These are phyloP conservation scores for Anthracocystis walkeri DNA, from an alignment of 1,284 basidiomycete genomes.

Conservation along the genomic window DNA sequence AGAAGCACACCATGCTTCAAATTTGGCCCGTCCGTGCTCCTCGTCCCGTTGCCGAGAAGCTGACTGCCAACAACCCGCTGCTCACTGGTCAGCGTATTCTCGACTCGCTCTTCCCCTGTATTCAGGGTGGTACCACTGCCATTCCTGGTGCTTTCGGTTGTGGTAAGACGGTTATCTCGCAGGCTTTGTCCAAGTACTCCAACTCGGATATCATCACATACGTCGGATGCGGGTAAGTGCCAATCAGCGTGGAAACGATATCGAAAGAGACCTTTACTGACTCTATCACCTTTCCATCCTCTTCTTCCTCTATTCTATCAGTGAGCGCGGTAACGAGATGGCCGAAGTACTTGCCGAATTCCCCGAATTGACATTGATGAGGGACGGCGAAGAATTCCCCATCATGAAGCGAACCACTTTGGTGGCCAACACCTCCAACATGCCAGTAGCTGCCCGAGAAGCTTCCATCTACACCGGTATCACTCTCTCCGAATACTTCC, in stretches of 20 bases:
- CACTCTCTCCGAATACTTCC: slow-evolving; percentile 99
- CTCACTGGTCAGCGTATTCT: slow-evolving; percentile 97
- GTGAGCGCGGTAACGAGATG: slow-evolving; percentile 80
- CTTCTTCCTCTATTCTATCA: neutral
- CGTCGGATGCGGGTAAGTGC: slow-evolving; percentile 81
- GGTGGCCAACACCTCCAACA: slow-evolving; percentile 99
- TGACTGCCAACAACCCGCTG: slow-evolving; percentile 90
- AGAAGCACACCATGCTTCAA: slow-evolving; percentile 95
- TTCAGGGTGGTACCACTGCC: slow-evolving; percentile 98
- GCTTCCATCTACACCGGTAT: slow-evolving; percentile 99
- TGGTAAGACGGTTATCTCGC: slow-evolving; percentile 70
- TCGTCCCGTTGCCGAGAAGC: slow-evolving; percentile 92
- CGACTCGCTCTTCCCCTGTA: slow-evolving; percentile 97
- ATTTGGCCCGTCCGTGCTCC: slow-evolving; percentile 99
- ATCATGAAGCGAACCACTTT: slow-evolving; percentile 99
- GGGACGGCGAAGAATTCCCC: slow-evolving; percentile 91
- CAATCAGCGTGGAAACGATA: neutral
- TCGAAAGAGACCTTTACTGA: slow-evolving; percentile 12
- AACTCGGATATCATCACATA: slow-evolving; percentile 99
- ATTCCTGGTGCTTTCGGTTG: slow-evolving; percentile 99
- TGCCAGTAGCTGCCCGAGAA: slow-evolving; percentile 99
- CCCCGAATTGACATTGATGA: slow-evolving; percentile 91
- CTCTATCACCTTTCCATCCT: neutral
- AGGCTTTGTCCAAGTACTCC: slow-evolving; percentile 95
- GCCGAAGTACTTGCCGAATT: slow-evolving; percentile 97